These are phyloP conservation scores for Backusella westeae DNA, from an alignment of 192 early-diverging fungal genomes.

Conservation along the genomic window DNA sequence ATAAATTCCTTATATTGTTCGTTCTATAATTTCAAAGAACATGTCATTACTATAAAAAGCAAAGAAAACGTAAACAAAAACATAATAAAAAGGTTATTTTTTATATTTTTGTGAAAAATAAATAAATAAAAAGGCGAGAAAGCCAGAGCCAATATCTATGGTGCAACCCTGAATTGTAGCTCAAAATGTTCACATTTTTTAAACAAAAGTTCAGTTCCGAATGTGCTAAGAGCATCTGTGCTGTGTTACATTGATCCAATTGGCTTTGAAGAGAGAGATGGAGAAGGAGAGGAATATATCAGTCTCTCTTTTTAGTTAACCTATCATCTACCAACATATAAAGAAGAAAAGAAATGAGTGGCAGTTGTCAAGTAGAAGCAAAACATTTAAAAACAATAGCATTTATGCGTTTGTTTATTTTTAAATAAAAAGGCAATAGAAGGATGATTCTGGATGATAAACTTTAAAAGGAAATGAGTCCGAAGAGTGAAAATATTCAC, in stretches of 20 bases:
- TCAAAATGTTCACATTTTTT: too few species aligned
- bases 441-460: background rate
- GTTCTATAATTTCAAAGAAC: too few species aligned
- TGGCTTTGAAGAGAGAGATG: background rate
- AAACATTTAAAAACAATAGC: background rate
- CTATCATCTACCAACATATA: too few species aligned
- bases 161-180: too few species aligned
- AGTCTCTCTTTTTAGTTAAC: background rate
- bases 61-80: too few species aligned
- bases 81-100: too few species aligned
- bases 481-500: background rate
- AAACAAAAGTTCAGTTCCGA: background rate
- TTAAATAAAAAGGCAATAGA: background rate
- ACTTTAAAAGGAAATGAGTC: constrained; percentile 3
- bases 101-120: too few species aligned
- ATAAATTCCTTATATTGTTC: too few species aligned
- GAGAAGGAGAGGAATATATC: background rate
- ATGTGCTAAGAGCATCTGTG: background rate
- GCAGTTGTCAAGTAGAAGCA: background rate
- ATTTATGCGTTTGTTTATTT: background rate
- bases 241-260: background rate
- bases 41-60: too few species aligned
- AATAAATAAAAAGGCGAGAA: too few species aligned
- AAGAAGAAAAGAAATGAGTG: background rate
- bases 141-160: too few species aligned